A percentile compares a stretch with the other conserved stretches of the same genome.
phyloP scores from a whole-genome alignment of 257 asterid genomes.

The Solanum etuberosum region DNA sequence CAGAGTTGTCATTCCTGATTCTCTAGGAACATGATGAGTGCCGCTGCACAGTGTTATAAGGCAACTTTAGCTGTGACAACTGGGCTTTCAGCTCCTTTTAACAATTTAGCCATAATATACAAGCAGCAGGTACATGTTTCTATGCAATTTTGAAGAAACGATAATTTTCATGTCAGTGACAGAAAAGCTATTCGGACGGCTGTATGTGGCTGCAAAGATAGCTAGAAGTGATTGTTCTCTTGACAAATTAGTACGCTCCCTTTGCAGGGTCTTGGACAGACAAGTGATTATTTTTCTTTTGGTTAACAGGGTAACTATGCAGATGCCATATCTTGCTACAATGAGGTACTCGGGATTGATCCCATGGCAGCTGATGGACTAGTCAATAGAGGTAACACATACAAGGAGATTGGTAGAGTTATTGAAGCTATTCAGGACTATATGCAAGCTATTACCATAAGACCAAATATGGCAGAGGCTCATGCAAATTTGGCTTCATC shows the following conservation, averaged over 20 bases:
- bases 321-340: constrained; percentile 98
- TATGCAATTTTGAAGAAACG: not conserved
- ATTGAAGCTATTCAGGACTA: constrained; percentile 91
- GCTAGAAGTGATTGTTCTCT: not conserved
- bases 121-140: constrained; percentile 69
- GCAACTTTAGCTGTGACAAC: constrained; percentile 83
- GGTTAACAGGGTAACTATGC: constrained; percentile 70
- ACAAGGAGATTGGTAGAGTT: constrained; percentile 93
- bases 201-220: not conserved
- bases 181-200: not conserved
- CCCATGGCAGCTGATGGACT: constrained; percentile 97
- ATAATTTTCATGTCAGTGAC: not conserved
- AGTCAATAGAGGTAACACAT: constrained; percentile 94
- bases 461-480: constrained; percentile 98
- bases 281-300: not conserved
- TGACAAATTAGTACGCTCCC: not conserved
- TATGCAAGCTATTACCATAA: constrained; percentile 60
- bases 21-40: constrained; percentile 84
- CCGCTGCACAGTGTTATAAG: constrained; percentile 95
- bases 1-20: not conserved
- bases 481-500: constrained; percentile 99
- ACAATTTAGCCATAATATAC: constrained; percentile 85
- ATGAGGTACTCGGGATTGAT: constrained; percentile 92
- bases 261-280: not conserved
- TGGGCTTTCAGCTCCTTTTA: constrained; percentile 95